phyloP scores from a whole-genome alignment of 2,329 filamentous ascomycete species.

The Pseudocercospora ulei region DNA sequence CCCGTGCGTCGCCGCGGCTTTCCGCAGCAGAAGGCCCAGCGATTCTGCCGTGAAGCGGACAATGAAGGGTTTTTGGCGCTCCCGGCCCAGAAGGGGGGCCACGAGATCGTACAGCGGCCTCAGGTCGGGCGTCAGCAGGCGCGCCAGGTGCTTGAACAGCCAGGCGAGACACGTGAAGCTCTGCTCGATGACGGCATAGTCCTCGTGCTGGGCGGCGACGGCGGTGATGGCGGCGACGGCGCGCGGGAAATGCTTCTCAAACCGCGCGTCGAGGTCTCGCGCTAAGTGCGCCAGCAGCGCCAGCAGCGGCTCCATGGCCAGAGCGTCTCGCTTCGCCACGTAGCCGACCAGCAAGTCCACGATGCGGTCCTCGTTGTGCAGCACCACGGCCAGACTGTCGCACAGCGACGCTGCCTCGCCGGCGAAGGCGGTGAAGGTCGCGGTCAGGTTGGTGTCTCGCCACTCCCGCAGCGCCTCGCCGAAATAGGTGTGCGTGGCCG shows the following conservation, averaged over 20 bases:
- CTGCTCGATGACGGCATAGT: constrained; percentile 83
- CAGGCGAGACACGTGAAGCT: constrained; percentile 89
- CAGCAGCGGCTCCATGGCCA: constrained; percentile 75
- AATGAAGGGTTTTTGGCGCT: constrained; percentile 73
- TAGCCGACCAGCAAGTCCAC: constrained; percentile 66
- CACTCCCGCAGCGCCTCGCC: constrained; percentile 74
- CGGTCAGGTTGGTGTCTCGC: constrained; percentile 82
- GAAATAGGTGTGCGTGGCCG: constrained; percentile 78
- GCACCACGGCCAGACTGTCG: constrained; percentile 82
- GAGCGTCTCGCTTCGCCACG: constrained; percentile 65
- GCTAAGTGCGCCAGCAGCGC: constrained; percentile 86
- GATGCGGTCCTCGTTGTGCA: constrained; percentile 81
- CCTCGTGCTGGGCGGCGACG: constrained; percentile 65
- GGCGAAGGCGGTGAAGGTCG: constrained; percentile 67
- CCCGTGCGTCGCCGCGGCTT: constrained; percentile 68
- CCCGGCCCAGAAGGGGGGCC: constrained; percentile 71
- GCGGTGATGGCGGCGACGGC: constrained; percentile 66
- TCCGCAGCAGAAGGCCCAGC: constrained; percentile 84
- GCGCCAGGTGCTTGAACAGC: constrained; percentile 92
- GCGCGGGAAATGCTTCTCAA: constrained; percentile 76
- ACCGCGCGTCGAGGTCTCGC: constrained; percentile 78
- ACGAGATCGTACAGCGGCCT: constrained; percentile 75
- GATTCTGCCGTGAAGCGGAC: constrained; percentile 89
- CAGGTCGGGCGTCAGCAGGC: constrained; percentile 74
- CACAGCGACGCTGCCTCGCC: constrained; percentile 65